Conservation (phyloP, 805 yeast genomes). For the Saccharomyces mikatae region DNA sequence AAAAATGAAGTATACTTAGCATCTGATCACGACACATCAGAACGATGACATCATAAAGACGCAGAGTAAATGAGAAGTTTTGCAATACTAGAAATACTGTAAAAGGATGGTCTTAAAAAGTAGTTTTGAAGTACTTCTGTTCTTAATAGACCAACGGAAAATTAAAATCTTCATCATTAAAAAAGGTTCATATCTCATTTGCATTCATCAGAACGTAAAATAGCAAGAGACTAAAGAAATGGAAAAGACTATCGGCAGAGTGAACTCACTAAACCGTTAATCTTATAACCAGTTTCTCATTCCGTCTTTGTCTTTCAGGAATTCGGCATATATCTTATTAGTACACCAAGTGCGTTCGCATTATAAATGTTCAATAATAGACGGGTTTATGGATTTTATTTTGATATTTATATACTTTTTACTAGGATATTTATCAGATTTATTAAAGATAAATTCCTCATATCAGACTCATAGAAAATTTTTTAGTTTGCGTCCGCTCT, state of each 20-base stretch:
- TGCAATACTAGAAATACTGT: constrained; percentile 1
- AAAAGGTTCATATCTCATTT: neutral
- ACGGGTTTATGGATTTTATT: too few species aligned
- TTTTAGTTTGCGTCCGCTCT: neutral
- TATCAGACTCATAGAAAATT: neutral
- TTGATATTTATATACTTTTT: too few species aligned
- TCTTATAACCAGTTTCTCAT: neutral
- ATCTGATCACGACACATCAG: constrained; percentile 9
- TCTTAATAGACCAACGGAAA: constrained; percentile 27
- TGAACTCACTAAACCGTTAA: neutral
- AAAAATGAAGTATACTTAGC: neutral
- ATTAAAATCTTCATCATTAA: constrained; percentile 28
- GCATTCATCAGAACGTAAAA: neutral
- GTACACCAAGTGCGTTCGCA: too few species aligned
- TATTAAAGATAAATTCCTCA: too few species aligned
- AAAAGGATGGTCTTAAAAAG: constrained; percentile 15
- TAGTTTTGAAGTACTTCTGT: constrained; percentile 20
- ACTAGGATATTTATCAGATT: too few species aligned
- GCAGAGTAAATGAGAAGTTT: constrained; percentile 2
- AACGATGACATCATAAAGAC: constrained; percentile 13
- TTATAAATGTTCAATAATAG: too few species aligned
- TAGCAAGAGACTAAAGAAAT: neutral
- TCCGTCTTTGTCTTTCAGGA: neutral
- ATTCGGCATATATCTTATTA: too few species aligned
- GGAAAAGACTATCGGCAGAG: neutral